These are phyloP conservation scores for Vachellia collinsii DNA, from an alignment of 306 rosid genomes.

Conservation along the genomic window DNA sequence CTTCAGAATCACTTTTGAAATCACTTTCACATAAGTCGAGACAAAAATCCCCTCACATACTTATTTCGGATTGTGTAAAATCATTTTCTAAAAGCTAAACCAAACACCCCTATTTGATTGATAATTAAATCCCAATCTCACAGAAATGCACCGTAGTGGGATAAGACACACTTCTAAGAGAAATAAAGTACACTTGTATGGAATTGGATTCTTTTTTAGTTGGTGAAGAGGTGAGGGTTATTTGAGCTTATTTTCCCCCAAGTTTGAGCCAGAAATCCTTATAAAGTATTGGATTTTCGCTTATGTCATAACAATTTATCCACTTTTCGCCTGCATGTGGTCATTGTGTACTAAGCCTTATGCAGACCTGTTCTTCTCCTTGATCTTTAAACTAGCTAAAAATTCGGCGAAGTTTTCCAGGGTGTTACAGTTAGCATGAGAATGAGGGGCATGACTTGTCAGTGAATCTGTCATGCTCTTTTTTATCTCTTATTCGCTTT, in stretches of 20 bases:
- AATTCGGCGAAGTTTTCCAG: not conserved
- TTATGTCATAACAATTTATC: too few species aligned
- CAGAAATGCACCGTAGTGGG: not conserved
- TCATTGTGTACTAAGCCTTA: not conserved
- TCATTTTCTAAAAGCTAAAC: too few species aligned
- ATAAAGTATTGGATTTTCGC: too few species aligned
- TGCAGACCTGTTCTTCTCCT: too few species aligned
- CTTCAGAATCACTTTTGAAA: too few species aligned
- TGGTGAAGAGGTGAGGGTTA: not conserved
- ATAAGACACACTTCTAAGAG: not conserved
- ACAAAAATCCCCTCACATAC: too few species aligned
- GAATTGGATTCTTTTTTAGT: not conserved
- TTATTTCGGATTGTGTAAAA: too few species aligned
- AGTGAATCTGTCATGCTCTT: constrained; percentile 3
- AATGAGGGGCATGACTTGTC: not conserved
- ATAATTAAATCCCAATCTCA: not conserved
- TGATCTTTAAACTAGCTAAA: not conserved
- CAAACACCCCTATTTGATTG: not conserved
- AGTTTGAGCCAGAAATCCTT: too few species aligned
- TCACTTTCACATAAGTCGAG: too few species aligned
- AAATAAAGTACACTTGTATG: not conserved
- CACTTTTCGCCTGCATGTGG: not conserved
- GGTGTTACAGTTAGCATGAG: constrained; percentile 5
- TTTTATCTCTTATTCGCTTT: constrained; percentile 5
- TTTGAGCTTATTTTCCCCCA: not conserved